Conservation (phyloP, 192 early-diverging fungal genomes). For the Coemansia javaensis region DNA sequence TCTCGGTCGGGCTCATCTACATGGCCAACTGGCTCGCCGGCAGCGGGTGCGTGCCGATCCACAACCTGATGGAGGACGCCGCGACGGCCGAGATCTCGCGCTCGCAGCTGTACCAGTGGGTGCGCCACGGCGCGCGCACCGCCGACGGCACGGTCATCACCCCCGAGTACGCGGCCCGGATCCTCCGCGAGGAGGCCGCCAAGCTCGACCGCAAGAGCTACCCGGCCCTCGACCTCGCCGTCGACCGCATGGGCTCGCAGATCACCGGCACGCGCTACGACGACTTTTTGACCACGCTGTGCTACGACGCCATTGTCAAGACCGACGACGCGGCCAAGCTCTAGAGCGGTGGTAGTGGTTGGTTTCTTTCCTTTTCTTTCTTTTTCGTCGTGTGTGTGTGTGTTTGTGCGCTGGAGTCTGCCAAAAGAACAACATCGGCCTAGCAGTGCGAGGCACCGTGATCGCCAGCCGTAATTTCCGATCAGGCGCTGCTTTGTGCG, state of each 20-base stretch:
- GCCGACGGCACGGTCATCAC: conserved; percentile 78
- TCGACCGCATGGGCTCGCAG: conserved; percentile 65
- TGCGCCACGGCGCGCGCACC: conserved; percentile 75
- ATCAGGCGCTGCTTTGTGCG: too few relatives aligned
- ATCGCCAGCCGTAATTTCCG: too few relatives aligned
- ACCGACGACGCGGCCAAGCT: conserved; percentile 32
- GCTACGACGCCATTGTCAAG: conserved; percentile 83
- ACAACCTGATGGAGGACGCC: conserved; percentile 98
- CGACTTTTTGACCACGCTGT: conserved; percentile 91
- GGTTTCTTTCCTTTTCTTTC: neutral
- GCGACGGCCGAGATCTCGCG: conserved; percentile 98
- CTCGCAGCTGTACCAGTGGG: conserved; percentile 98
- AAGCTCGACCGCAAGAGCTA: conserved; percentile 59
- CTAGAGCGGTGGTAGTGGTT: too few relatives aligned
- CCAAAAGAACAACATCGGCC: too few relatives aligned
- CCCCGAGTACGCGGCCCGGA: conserved; percentile 64
- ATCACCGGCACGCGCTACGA: conserved; percentile 78
- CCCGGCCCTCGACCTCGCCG: conserved; percentile 50
- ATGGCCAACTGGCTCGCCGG: conserved; percentile 96
- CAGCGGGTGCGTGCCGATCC: conserved; percentile 94
- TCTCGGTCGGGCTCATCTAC: conserved; percentile 87
- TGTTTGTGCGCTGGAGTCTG: too few relatives aligned
- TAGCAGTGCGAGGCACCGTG: too few relatives aligned
- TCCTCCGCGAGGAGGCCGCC: conserved; percentile 86
- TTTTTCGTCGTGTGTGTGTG: neutral